Base-by-base conservation (phyloP, 495 filamentous ascomycete genomes). In the Paragyromitra xinjiangensis region DNA sequence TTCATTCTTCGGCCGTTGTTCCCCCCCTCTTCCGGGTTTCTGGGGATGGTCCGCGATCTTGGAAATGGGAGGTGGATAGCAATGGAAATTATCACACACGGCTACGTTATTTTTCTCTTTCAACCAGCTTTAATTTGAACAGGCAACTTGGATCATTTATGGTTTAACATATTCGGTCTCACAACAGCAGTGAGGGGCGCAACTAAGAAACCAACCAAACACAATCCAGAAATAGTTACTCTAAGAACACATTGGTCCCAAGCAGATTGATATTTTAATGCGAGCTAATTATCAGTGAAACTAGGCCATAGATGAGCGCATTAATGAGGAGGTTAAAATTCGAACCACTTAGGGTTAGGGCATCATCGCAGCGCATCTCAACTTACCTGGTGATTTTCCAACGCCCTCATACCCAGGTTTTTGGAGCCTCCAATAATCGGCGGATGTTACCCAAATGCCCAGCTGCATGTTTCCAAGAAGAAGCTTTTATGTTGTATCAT, bases 401-500 rank as follows among this genome's bases (percentile, higher is more conserved):
- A 50, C 26, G 11, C 8, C 5, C 67, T 44, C 67, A 12, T 44
- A 24, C 53, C 58, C 26, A 70, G 19, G 12, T n/a, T 45, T 45
- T 26, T 58, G 11, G 53, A 16, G 58, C 55, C 19, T 24, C 72
- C 51, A 62, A 26, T 53, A 14, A 19, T 56, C 45, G 19, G 40
- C 64, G 40, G 40, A 40, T 26, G 22, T 53, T 59, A 74, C 53
- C 62, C 14, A 45, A 64, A 64, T 14, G 9, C 3, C 44, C 69
- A 72, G 59, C 48, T 39, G 58, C 26, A 64, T 48, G 11, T 62
- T 44, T 34, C n/a, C 53, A 68, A 7, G 59, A 53, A 40, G 63
- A 61, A 73, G 63, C 53, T 73, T 73, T 67, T 66, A 24, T 67
- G 22, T 62, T 39, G 39, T 64, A 44, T 45, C 58, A 42, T 71